Evolutionary conservation across 2,329 filamentous ascomycete genomes (phyloP).

Genomic region (Chalara sp.): DNA sequence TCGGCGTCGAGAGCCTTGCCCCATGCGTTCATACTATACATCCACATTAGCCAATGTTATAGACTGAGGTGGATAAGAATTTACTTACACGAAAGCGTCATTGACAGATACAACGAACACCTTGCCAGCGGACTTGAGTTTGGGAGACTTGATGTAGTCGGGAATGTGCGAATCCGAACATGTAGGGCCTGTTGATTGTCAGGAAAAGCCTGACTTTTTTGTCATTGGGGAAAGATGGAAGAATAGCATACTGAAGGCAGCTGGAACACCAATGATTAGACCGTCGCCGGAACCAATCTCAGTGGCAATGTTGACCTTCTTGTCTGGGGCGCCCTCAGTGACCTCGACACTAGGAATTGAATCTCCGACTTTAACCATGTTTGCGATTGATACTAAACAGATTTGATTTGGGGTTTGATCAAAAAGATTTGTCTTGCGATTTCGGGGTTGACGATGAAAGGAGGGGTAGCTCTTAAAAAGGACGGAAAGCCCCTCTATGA

Average conservation of each 20-base stretch:
- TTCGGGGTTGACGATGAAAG: no score
- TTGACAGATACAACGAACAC: slow-evolving; percentile 92
- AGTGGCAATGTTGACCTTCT: slow-evolving; percentile 74
- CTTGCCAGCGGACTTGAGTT: slow-evolving; percentile 70
- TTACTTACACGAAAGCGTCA: slow-evolving; percentile 81
- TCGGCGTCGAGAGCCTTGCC: slow-evolving; percentile 67
- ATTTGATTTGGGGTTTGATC: no score
- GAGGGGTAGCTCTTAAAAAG: no score
- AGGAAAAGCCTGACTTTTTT: not conserved
- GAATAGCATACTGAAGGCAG: slow-evolving; percentile 56
- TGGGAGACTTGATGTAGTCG: slow-evolving; percentile 73
- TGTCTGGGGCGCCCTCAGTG: slow-evolving; percentile 76
- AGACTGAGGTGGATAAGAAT: not conserved
- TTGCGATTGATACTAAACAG: slow-evolving; percentile 5
- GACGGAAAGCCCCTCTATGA: no score
- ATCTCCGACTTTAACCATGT: slow-evolving; percentile 65
- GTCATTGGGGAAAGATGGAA: not conserved
- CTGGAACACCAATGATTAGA: slow-evolving; percentile 78
- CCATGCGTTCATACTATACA: slow-evolving; percentile 80
- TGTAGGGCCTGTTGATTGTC: slow-evolving; percentile 38
- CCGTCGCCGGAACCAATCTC: slow-evolving; percentile 68
- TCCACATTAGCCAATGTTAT: not conserved
- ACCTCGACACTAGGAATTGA: slow-evolving; percentile 70
- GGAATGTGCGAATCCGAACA: slow-evolving; percentile 72
- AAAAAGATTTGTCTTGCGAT: no score